Evolutionary conservation across 2,329 filamentous ascomycete species (phyloP), one percentile per base, ranked within the genome.

Genomic region (Aschersonia sp.): DNA sequence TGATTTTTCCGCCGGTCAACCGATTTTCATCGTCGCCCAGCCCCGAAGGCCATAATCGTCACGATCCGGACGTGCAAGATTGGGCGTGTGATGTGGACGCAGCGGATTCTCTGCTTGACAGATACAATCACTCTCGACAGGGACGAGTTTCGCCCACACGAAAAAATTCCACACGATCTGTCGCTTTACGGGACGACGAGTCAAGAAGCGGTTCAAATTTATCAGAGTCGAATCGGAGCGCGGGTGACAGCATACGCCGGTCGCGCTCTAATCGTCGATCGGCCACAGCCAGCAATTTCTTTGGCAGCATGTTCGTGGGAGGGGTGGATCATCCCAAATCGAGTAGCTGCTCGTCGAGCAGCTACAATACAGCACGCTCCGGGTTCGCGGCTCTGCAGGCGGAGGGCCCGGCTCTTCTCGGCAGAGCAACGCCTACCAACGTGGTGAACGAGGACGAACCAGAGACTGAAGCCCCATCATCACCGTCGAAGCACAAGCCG

Each of bases 81-180:
- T 79, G 76, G 76, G 73, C 76, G 43, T 68, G 69, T 0, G 73
- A 77, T 37, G 66, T 77, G 1, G 74, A 78, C 50, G 72, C 69
- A 2, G 69, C 72, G 1, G 74, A 77, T 50, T 67, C 71, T 1
- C 62, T 79, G 7, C 63, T 78, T 14, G 63, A 68, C 2, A 68
- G 66, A 44, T 67, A 70, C 57, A 63, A 64, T 43, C 60, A 59
- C 22, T 52, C 55, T 45, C 54, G 59, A 41, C 52, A 59, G 6
- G 64, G 64, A 5, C 61, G 63, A 14, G 49, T 54, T 6, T 70
- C 69, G 3, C 69, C 69, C 1, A 63, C 61, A 1, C 61, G 64
- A 5, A 61, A 64, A 9, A 56, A 56, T 31, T 69, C 66, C 4
- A 60, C 56, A 43, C 64, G 62, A 1, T 66, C 65, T 1, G 56